Evolutionary conservation across 768 basidiomycete genomes (phyloP).

Genomic region (Suillus plorans): DNA sequence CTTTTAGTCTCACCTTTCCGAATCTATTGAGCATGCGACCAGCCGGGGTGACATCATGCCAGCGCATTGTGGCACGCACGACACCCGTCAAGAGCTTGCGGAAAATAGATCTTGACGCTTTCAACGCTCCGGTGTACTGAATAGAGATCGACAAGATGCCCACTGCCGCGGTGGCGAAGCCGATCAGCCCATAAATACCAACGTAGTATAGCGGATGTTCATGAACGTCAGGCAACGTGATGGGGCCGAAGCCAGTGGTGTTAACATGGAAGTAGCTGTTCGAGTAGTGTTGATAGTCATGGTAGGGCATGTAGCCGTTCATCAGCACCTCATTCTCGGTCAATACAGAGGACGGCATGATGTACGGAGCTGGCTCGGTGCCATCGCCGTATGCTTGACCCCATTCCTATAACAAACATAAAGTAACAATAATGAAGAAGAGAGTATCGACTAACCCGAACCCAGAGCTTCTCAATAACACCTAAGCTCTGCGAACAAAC

Average conservation of each 20-base stretch:
- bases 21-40: constrained; percentile 88
- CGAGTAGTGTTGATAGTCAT: constrained; percentile 16
- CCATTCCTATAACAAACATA: constrained; percentile 22
- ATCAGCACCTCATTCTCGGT: constrained; percentile 31
- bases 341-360: constrained; percentile 21
- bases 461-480: constrained; percentile 31
- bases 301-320: constrained; percentile 21
- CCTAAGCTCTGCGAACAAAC: constrained; percentile 23
- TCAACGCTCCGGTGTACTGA: constrained; percentile 56
- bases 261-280: constrained; percentile 20
- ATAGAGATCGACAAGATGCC: constrained; percentile 46
- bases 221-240: constrained; percentile 44
- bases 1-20: constrained; percentile 49
- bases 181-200: constrained; percentile 63
- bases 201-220: constrained; percentile 73
- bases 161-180: constrained; percentile 46
- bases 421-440: constrained; percentile 1
- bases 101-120: constrained; percentile 37
- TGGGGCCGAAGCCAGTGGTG: constrained; percentile 17
- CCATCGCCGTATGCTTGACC: constrained; percentile 22
- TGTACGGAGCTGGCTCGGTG: constrained; percentile 6
- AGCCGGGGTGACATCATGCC: constrained; percentile 78
- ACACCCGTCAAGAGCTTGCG: constrained; percentile 64
- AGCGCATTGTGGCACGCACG: constrained; percentile 80
- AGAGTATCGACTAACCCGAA: constrained; percentile 19